phyloP scores from a whole-genome alignment of 345 rosid genomes.

The Corymbia maculata region DNA sequence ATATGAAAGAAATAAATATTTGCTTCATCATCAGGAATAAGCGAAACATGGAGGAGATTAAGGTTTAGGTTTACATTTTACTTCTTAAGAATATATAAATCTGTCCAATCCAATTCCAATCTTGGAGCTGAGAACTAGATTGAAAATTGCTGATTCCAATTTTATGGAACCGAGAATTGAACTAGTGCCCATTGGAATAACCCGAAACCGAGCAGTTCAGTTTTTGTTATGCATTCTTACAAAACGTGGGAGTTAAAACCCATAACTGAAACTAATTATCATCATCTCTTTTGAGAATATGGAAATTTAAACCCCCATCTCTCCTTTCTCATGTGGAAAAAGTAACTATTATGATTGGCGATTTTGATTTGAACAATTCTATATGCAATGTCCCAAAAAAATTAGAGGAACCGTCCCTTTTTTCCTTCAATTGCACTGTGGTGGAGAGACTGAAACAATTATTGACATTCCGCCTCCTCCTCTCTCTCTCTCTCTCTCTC shows the following conservation, averaged over 20 bases:
- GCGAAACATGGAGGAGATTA: neutral
- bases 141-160: accelerated
- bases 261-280: too few relatives aligned
- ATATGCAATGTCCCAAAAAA: neutral
- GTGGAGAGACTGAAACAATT: neutral
- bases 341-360: too few relatives aligned
- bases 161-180: neutral
- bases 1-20: neutral
- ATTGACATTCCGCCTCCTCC: too few relatives aligned
- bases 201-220: neutral
- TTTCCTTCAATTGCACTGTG: neutral
- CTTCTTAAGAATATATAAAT: neutral
- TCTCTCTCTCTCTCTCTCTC: neutral
- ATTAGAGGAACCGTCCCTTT: neutral
- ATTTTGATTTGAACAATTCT: accelerated
- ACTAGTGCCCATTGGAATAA: neutral
- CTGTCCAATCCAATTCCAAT: accelerated
- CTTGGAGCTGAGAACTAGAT: accelerated
- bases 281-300: too few relatives aligned
- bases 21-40: neutral
- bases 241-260: too few relatives aligned
- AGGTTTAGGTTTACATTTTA: neutral
- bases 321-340: too few relatives aligned
- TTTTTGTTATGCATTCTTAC: too few relatives aligned
- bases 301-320: too few relatives aligned